Conservation (phyloP, 2,329 filamentous ascomycete species). For the Sclerotinia borealis region DNA sequence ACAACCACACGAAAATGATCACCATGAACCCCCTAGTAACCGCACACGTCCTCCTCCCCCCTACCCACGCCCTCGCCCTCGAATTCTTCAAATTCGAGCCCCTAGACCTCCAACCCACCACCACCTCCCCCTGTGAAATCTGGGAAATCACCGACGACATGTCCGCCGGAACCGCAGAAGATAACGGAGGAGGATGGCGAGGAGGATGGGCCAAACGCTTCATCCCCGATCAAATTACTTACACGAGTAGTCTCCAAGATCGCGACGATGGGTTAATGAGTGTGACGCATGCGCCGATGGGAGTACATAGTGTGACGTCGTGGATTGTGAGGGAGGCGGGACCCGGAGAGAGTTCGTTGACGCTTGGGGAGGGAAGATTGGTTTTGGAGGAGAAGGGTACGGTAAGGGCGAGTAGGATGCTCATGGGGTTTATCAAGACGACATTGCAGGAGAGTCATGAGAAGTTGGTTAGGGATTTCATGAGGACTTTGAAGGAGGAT, state of each 20-base stretch:
- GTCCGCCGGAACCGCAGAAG: constrained; percentile 42
- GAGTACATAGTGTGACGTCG: constrained; percentile 52
- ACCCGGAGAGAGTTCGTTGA: constrained; percentile 32
- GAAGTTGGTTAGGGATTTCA: constrained; percentile 57
- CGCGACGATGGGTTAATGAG: constrained; percentile 21
- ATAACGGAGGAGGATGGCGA: constrained; percentile 71
- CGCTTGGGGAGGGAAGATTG: constrained; percentile 58
- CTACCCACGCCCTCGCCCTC: constrained; percentile 29
- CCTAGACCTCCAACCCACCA: constrained; percentile 53
- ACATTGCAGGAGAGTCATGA: constrained; percentile 71
- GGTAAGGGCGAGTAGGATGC: constrained; percentile 69
- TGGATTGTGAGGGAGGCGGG: constrained; percentile 62
- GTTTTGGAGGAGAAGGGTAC: constrained; percentile 77
- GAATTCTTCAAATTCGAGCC: constrained; percentile 38
- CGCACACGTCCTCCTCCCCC: constrained; percentile 58
- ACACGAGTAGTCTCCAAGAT: constrained; percentile 23
- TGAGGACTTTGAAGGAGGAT: constrained; percentile 40
- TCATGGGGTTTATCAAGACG: constrained; percentile 71
- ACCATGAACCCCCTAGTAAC: constrained; percentile 78
- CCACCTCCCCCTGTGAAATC: constrained; percentile 17
- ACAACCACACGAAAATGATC: constrained; percentile 75
- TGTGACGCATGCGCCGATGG: constrained; percentile 31
- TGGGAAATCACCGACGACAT: constrained; percentile 25
- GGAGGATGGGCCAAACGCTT: constrained; percentile 54
- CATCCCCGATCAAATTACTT: constrained; percentile 24